Base-by-base conservation (phyloP, 352 stramenopile species). In the Achlya hypogyna region DNA sequence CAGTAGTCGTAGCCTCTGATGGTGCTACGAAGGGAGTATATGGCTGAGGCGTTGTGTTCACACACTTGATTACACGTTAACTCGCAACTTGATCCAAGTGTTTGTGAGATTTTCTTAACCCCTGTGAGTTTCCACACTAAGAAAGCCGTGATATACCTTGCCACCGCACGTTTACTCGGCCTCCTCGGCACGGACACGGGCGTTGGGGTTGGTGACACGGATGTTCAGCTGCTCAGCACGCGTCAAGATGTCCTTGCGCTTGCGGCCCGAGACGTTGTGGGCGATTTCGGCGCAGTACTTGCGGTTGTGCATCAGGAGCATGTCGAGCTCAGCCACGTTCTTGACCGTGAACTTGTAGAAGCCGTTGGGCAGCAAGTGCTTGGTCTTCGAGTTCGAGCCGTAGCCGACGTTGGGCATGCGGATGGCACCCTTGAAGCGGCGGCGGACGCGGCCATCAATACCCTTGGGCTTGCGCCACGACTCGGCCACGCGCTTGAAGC, bases 281-380 rank as follows among this genome's bases (percentile, higher is more conserved):
- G 95, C 96, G 69, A 99, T 98, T 76, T 99, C 98, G 42, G 96
- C 97, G 67, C 93, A 98, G 89, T 99, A 99, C 76, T 98, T 99
- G 75, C 97, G 90, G 81, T 95, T 96, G 86, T 91, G 78, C 82
- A 93, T 92, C 25, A 93, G 72, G 51, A 96, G 78, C 75, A 99
- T 90, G 82, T 99, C 97, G 10, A 99, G 83, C 76, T 99, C 97
- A 45, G 89, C 82, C 65, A 98, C 90, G 84, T 99, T 99, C 82
- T 96, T 96, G 47, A 99, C 95, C 75, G 98, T 78, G 76, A 99
- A 99, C 81, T 98, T 98, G 69, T 98, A 95, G 90, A 99, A 99
- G 77, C 97, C 97, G 81, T 98, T 98, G 53, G 97, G 97, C 63
- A 99, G 81, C 69, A 98, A 76, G 87, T 99, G 97, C 69, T 92